Evolutionary conservation across 73 alveolate genomes (phyloP).

Genomic region (Tetrahymena borealis): DNA sequence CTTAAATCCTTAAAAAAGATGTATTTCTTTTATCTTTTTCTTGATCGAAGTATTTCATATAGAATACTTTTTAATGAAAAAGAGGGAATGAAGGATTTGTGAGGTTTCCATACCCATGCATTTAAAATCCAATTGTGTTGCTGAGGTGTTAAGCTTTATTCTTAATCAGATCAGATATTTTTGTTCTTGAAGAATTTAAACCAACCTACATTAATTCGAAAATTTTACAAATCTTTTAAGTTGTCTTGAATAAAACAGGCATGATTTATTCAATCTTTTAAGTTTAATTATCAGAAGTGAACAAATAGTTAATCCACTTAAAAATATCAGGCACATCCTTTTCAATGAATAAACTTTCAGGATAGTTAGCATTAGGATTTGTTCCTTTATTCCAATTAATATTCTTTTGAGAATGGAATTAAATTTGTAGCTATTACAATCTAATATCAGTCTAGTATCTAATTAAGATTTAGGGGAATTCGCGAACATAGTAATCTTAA

Average conservation of each 20-base stretch:
- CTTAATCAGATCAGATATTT: neutral
- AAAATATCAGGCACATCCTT: constrained; percentile 9
- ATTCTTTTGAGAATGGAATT: constrained; percentile 5
- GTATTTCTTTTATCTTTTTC: constrained; percentile 7
- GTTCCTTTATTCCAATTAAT: neutral
- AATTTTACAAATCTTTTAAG: constrained; percentile 22
- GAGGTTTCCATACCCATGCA: constrained; percentile 7
- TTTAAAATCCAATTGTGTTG: constrained; percentile 9
- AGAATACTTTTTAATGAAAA: constrained; percentile 4
- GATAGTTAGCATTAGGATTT: neutral
- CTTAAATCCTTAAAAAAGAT: neutral
- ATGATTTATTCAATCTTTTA: neutral
- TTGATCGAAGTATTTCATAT: constrained; percentile 16
- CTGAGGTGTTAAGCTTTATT: neutral
- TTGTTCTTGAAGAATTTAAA: neutral
- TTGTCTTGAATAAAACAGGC: constrained; percentile 30
- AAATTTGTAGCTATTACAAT: neutral
- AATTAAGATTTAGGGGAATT: neutral
- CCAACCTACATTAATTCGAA: neutral
- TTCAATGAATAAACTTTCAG: constrained; percentile 8
- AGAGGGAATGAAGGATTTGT: neutral
- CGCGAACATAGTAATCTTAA: constrained; percentile 25
- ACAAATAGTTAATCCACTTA: constrained; percentile 16
- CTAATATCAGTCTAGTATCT: constrained; percentile 3
- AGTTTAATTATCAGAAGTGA: neutral